These are phyloP conservation scores for Phallus indusiatus DNA, from an alignment of 768 basidiomycete species.

Conservation along the genomic window DNA sequence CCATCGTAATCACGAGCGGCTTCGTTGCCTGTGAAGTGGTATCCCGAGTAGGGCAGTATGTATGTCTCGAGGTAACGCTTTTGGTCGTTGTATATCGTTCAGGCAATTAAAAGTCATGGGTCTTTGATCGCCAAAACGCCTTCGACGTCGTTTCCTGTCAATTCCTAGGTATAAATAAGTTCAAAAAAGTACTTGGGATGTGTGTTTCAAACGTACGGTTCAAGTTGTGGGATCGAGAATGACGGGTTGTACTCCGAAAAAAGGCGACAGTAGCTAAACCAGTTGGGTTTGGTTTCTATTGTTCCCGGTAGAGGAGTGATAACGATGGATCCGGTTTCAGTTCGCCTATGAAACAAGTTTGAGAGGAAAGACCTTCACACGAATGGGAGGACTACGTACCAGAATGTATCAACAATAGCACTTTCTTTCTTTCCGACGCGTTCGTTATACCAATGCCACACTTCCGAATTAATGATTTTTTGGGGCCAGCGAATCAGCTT, in stretches of 20 bases:
- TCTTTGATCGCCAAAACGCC: conserved; percentile 79
- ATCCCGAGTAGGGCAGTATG: conserved; percentile 81
- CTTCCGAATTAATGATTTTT: conserved; percentile 99
- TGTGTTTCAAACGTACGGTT: conserved; percentile 31
- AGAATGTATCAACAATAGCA: too few species aligned
- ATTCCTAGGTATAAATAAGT: conserved; percentile 28
- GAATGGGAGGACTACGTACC: conserved; percentile 29
- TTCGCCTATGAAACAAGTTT: conserved; percentile 63
- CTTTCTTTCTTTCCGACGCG: conserved; percentile 82
- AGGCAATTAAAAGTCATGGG: conserved; percentile 94
- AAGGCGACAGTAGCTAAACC: conserved; percentile 95
- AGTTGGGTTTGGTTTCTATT: conserved; percentile 89
- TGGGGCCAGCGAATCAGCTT: too few species aligned
- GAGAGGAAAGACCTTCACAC: conserved; percentile 13
- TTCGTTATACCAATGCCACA: conserved; percentile 99
- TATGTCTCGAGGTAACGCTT: conserved; percentile 65
- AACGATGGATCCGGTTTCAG: conserved; percentile 94
- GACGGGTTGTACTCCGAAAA: conserved; percentile 88
- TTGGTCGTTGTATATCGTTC: conserved; percentile 89
- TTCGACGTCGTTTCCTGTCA: conserved; percentile 77
- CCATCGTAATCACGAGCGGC: conserved; percentile 91
- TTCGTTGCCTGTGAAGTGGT: conserved; percentile 97
- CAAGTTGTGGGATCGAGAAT: conserved; percentile 83
- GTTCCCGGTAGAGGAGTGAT: conserved; percentile 95
- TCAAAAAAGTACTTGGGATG: neutral